These are phyloP conservation scores for Fusarium virguliforme DNA, from an alignment of 2,329 filamentous ascomycete genomes.

Conservation along the genomic window DNA sequence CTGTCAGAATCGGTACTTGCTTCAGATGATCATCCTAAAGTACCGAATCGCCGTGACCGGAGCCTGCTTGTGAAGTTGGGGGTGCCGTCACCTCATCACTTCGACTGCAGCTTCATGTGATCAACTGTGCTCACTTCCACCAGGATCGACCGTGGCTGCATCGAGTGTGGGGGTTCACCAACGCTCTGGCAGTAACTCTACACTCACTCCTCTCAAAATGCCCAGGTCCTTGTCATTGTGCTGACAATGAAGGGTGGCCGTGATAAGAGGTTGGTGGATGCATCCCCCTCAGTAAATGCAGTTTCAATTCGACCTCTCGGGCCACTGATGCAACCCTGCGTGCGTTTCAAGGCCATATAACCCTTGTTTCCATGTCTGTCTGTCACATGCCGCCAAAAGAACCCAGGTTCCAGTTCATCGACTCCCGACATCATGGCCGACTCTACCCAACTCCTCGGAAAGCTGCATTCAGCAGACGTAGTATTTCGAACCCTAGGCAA, in stretches of 20 bases:
- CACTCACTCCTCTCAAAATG: not conserved
- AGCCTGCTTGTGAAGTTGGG: not conserved
- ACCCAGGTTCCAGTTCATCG: not conserved
- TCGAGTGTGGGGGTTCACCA: constrained; percentile 39
- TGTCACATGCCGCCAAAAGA: not conserved
- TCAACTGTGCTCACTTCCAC: constrained; percentile 37
- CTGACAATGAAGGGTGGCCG: not conserved
- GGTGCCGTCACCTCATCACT: constrained; percentile 11
- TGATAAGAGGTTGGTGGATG: not conserved
- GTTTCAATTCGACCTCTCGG: not conserved
- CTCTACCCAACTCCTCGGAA: constrained; percentile 1
- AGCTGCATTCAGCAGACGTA: not conserved
- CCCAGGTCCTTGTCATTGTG: not conserved
- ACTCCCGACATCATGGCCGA: not conserved
- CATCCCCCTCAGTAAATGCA: not conserved
- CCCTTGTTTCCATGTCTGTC: not conserved
- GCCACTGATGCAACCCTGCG: constrained; percentile 11
- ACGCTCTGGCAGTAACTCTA: constrained; percentile 15
- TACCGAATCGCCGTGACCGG: not conserved
- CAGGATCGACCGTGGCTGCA: constrained; percentile 38
- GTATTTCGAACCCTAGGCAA: constrained; percentile 14
- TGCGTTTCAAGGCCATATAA: not conserved
- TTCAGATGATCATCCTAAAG: not conserved
- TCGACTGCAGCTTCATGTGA: constrained; percentile 27
- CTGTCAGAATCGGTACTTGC: not conserved